Percentiles rank a stretch among this genome's conserved stretches.
Evolutionary conservation across 805 yeast genomes (phyloP).

Genomic region (Candida nemodendra): DNA sequence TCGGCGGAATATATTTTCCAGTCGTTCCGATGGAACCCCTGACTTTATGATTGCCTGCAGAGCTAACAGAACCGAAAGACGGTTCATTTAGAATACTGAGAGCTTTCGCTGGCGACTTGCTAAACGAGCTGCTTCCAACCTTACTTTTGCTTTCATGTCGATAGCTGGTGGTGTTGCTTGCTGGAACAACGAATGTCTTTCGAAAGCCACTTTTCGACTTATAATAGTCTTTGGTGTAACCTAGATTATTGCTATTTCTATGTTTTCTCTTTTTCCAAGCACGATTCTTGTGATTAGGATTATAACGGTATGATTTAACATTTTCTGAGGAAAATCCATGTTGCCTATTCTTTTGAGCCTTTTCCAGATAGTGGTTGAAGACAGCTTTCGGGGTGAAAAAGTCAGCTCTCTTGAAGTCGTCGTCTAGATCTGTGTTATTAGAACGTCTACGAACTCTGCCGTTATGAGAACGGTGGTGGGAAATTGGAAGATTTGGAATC

Average conservation of each 20-base stretch:
- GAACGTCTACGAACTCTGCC: conserved; percentile 20
- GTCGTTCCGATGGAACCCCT: conserved; percentile 32
- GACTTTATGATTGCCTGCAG: conserved; percentile 14
- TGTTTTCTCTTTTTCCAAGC: conserved; percentile 31
- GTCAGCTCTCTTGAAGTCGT: conserved; percentile 55
- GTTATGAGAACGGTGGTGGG: conserved; percentile 19
- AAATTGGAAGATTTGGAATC: conserved; percentile 25
- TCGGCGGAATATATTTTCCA: conserved; percentile 75
- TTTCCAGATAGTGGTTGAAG: conserved; percentile 68
- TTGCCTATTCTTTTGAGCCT: conserved; percentile 43
- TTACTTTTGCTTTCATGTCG: conserved; percentile 4
- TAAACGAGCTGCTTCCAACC: conserved; percentile 25
- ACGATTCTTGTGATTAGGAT: conserved; percentile 24
- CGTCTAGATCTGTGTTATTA: conserved; percentile 19
- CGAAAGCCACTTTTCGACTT: conserved; percentile 14
- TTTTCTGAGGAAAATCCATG: conserved; percentile 6
- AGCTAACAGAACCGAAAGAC: conserved; percentile 2
- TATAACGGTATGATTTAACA: conserved; percentile 18
- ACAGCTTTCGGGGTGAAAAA: conserved; percentile 78
- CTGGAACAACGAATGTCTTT: conserved; percentile 9
- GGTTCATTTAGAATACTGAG: conserved; percentile 5
- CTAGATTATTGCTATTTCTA: conserved; percentile 20
- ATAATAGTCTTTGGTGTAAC: conserved; percentile 25
- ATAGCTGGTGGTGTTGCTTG: conserved; percentile 2
- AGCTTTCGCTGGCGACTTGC: conserved; percentile 15